Percentiles rank a stretch among this genome's conserved stretches.
Evolutionary conservation across 768 basidiomycete species (phyloP).

Genomic region (Phylloporus arenicola): DNA sequence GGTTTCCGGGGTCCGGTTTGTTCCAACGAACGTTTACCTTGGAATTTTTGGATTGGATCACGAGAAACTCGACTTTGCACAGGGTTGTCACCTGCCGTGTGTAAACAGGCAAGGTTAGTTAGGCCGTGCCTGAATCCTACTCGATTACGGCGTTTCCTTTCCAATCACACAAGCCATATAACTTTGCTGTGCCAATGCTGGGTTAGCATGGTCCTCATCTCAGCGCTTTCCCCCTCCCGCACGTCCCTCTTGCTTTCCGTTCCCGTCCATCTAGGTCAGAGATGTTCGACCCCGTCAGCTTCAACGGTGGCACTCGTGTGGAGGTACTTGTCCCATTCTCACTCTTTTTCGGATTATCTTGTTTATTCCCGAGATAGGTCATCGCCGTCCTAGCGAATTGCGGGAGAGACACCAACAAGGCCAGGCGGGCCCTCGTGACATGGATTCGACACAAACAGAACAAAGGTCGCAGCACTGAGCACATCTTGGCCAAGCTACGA

Average conservation of each 20-base stretch:
- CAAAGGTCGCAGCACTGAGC: conserved; percentile 27
- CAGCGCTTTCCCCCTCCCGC: conserved; percentile 3
- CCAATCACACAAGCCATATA: conserved; percentile 10
- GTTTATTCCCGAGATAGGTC: conserved; percentile 16
- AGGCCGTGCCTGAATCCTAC: conserved; percentile 16
- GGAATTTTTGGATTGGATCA: conserved; percentile 11
- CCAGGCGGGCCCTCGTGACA: conserved; percentile 24
- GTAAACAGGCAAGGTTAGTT: neutral
- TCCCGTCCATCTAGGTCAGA: neutral
- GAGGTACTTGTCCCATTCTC: conserved; percentile 14
- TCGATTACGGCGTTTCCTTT: conserved; percentile 6
- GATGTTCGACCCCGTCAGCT: conserved; percentile 25
- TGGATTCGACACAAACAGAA: conserved; percentile 28
- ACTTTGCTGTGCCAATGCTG: neutral
- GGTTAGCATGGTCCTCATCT: neutral
- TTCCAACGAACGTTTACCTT: conserved; percentile 10
- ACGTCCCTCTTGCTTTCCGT: neutral
- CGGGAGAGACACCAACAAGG: conserved; percentile 24
- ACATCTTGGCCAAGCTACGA: conserved; percentile 25
- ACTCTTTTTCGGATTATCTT: neutral
- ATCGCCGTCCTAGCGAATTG: conserved; percentile 31
- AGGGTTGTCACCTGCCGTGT: conserved; percentile 15
- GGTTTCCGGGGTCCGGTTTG: conserved; percentile 2
- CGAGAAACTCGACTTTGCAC: conserved; percentile 2
- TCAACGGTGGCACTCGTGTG: conserved; percentile 26